A percentile compares a stretch with the other conserved stretches of the same genome.
phyloP scores from a whole-genome alignment of 2,329 filamentous ascomycete species.

The Alternaria novae-zelandiae region DNA sequence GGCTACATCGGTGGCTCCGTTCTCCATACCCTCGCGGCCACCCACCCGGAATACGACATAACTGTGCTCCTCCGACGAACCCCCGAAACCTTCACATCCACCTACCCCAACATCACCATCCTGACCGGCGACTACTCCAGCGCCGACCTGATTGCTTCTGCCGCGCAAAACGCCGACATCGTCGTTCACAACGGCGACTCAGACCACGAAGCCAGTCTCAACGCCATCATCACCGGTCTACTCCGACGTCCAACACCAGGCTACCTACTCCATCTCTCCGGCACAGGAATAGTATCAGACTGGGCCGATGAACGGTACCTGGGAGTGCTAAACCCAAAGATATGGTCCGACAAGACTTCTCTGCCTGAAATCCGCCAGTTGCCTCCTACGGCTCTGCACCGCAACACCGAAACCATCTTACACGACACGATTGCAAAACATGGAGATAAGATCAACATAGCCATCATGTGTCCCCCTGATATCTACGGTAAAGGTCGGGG shows the following conservation, averaged over 20 bases:
- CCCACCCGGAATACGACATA: constrained; percentile 56
- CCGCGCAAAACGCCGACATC: constrained; percentile 60
- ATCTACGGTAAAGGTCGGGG: constrained; percentile 68
- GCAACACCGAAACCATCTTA: constrained; percentile 72
- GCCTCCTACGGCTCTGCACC: constrained; percentile 65
- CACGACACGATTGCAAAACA: constrained; percentile 52
- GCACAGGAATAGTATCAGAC: constrained; percentile 61
- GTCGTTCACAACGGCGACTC: constrained; percentile 50
- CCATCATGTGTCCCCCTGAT: constrained; percentile 67
- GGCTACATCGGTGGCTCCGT: constrained; percentile 63
- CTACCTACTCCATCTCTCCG: constrained; percentile 61
- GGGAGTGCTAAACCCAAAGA: constrained; percentile 41
- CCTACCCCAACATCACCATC: constrained; percentile 53
- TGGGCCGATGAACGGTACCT: too few species aligned
- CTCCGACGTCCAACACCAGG: constrained; percentile 51
- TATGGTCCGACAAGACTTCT: constrained; percentile 63
- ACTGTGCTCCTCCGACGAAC: constrained; percentile 54
- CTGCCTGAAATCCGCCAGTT: constrained; percentile 61
- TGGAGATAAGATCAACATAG: constrained; percentile 49
- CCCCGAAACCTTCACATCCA: constrained; percentile 30
- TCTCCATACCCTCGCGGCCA: constrained; percentile 53
- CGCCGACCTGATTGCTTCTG: constrained; percentile 51
- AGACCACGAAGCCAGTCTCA: constrained; percentile 39
- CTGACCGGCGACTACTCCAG: constrained; percentile 59
- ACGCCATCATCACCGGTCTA: constrained; percentile 60